Base-by-base conservation (phyloP, 257 asterid genomes). In the Cinchona pubescens region DNA sequence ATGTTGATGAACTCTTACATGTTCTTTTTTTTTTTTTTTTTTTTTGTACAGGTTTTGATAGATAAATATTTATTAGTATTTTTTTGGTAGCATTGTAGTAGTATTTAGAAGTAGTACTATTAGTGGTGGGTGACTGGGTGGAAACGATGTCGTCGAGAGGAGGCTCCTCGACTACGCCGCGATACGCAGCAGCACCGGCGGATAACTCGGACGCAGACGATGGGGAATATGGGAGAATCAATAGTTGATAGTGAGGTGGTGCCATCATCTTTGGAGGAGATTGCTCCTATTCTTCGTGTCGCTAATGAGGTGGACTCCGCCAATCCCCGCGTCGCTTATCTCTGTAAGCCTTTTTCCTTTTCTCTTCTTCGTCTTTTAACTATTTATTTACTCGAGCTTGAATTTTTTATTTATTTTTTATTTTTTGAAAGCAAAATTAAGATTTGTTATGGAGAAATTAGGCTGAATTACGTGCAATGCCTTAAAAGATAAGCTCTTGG, bases 281-380 rank as follows among this genome's bases (percentile, higher is more conserved):
- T 95, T 49, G 99, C 99, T 61, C 99, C 99, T 38, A 92, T 95
- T 87, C 97, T 95, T 69, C 99, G 99, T 86, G 99, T 95, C 80
- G 99, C 99, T 66, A 95, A 95, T 91, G 99, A 95, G 87, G 98
- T 95, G 55, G 99, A 95, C 90, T 91, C 91, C 30, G 90, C 93
- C 94, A 92, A 95, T 78, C 96, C 99, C 59, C 97, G 99, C 63
- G 99, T 95, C 40, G 96, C 99, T n/a, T 95, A 95, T 84, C 92
- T 95, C 42, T 95, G 98, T 95, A 88, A 90, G 99, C 45, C 69
- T 67, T n/a, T n/a, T n/a, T n/a, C n/a, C n/a, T n/a, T n/a, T n/a
- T n/a, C n/a, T n/a, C n/a, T n/a, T n/a, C n/a, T n/a, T n/a, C n/a
- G n/a, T n/a, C n/a, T n/a, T 71, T 71, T 19, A 38, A n/a, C 27